A percentile compares a stretch with the other conserved stretches of the same genome.
phyloP scores from a whole-genome alignment of 2,329 filamentous ascomycete genomes.

The Penicillium vulpinum region DNA sequence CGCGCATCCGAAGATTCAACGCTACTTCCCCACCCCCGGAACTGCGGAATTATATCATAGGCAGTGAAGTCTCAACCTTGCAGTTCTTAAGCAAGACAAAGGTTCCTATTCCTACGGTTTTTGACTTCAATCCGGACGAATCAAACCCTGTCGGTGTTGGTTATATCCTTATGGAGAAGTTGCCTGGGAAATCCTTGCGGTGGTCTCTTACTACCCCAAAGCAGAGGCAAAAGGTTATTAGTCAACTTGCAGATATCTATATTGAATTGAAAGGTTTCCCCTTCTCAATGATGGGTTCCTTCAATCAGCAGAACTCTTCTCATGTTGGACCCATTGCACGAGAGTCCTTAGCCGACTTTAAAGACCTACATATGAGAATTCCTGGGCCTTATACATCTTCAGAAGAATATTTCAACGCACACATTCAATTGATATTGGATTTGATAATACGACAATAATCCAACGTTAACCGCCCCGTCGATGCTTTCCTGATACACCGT shows the following conservation, averaged over 20 bases:
- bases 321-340: constrained; percentile 41
- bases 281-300: constrained; percentile 41
- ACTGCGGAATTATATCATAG: constrained; percentile 34
- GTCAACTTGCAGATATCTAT: constrained; percentile 42
- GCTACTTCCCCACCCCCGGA: constrained; percentile 41
- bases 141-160: constrained; percentile 41
- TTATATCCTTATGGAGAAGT: constrained; percentile 48
- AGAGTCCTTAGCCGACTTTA: constrained; percentile 41
- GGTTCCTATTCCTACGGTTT: constrained; percentile 42
- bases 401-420: constrained; percentile 38
- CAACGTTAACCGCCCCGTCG: constrained; percentile 35
- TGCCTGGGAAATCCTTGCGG: constrained; percentile 41
- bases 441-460: constrained; percentile 39
- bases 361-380: constrained; percentile 21
- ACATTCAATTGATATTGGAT: constrained; percentile 40
- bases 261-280: constrained; percentile 42
- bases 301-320: constrained; percentile 27
- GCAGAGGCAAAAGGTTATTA: constrained; percentile 40
- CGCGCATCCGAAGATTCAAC: constrained; percentile 45
- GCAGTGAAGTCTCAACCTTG: constrained; percentile 46
- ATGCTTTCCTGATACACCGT: constrained; percentile 46
- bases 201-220: constrained; percentile 36
- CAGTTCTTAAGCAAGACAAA: constrained; percentile 40
- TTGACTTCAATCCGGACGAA: constrained; percentile 38
- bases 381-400: constrained; percentile 39